phyloP scores from a whole-genome alignment of 75 land plant genomes.

The Azolla pinnata region DNA sequence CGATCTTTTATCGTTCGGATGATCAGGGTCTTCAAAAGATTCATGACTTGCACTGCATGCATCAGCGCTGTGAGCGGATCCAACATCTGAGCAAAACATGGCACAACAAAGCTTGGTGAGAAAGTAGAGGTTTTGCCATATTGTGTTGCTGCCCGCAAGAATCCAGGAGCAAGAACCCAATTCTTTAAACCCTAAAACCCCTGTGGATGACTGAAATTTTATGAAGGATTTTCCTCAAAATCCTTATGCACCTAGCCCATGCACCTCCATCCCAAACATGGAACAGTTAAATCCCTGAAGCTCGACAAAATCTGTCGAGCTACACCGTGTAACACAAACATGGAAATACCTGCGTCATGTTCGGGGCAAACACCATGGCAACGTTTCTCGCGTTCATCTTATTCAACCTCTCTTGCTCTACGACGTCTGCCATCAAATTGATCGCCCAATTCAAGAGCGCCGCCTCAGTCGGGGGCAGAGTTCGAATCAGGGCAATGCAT shows the following conservation, averaged over 20 bases:
- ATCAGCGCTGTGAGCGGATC: constrained; percentile 89
- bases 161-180: too few species aligned
- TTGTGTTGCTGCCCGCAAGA: too few species aligned
- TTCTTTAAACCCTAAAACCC: too few species aligned
- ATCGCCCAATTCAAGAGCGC: constrained; percentile 79
- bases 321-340: neutral
- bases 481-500: constrained; percentile 44
- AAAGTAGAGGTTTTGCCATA: too few species aligned
- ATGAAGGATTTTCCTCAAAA: too few species aligned
- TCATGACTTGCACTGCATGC: constrained; percentile 98
- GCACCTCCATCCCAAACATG: neutral
- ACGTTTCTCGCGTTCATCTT: constrained; percentile 94
- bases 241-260: neutral
- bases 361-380: constrained; percentile 93
- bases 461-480: constrained; percentile 63
- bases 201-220: too few species aligned
- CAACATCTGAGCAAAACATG: constrained; percentile 43
- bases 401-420: constrained; percentile 51
- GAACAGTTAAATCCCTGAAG: neutral
- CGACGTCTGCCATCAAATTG: constrained; percentile 89
- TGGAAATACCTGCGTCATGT: constrained; percentile 71
- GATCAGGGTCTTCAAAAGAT: constrained; percentile 68
- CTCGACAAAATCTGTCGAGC: neutral
- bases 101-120: neutral
- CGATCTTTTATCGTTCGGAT: constrained; percentile 47